phyloP scores from a whole-genome alignment of 2,329 filamentous ascomycete species.

The Fusarium udum region DNA sequence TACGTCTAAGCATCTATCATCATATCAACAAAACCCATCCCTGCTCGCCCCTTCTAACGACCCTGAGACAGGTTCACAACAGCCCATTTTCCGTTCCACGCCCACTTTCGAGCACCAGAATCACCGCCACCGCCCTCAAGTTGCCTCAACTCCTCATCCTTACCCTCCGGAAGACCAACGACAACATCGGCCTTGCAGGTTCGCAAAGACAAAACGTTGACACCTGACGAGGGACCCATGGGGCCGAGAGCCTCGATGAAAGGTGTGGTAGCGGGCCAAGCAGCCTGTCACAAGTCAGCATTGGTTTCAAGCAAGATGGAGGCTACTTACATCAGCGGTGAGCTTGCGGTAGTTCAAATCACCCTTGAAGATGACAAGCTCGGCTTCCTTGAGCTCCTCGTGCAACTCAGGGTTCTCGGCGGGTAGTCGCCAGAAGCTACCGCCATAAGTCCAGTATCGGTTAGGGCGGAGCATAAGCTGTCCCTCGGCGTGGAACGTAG shows the following conservation, averaged over 20 bases:
- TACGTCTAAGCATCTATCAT: constrained; percentile 26
- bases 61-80: constrained; percentile 70
- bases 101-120: constrained; percentile 81
- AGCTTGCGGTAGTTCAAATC: constrained; percentile 97
- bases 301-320: neutral
- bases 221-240: constrained; percentile 79
- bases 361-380: constrained; percentile 95
- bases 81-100: constrained; percentile 96
- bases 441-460: constrained; percentile 88
- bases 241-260: constrained; percentile 88
- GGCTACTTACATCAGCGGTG: constrained; percentile 77
- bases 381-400: constrained; percentile 81
- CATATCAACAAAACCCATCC: constrained; percentile 5
- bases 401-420: constrained; percentile 71
- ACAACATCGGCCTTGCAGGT: constrained; percentile 98
- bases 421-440: constrained; percentile 90
- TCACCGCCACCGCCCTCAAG: constrained; percentile 77
- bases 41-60: constrained; percentile 31
- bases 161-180: constrained; percentile 82
- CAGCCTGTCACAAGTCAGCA: constrained; percentile 44
- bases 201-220: constrained; percentile 86
- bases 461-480: constrained; percentile 85
- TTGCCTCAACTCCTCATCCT: constrained; percentile 81
- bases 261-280: constrained; percentile 87
- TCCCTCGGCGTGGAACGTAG: constrained; percentile 80